Evolutionary conservation across 83 land plant species (phyloP), one percentile per base, ranked within the genome.

Genomic region (Thuja plicata): DNA sequence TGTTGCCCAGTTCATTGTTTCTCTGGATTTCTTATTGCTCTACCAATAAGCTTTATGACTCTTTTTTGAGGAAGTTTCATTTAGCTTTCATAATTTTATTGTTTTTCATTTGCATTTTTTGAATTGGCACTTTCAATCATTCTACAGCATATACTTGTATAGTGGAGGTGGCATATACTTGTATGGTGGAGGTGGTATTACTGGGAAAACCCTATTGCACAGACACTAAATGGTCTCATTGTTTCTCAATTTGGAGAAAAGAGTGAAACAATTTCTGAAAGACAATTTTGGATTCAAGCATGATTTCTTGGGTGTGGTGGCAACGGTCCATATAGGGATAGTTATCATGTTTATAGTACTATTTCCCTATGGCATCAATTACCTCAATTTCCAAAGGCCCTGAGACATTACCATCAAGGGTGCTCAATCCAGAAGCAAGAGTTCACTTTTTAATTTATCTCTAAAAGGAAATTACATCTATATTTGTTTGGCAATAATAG

Each of bases 171-270:
- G n/a, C n/a, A n/a, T n/a, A n/a, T n/a, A n/a, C n/a, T n/a, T 62
- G 57, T 93, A 15, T 95, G 98, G 97, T 96, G 98, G 98, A 95
- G 94, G 86, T 96, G 97, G 97, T 94, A 92, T 87, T 96, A 94
- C 92, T 96, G 95, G 97, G 89, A 80, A 5, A 87, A 90, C 9
- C 98, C 97, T 27, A 90, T 96, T 15, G 92, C 98, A 1, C 95
- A 93, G 95, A 91, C 97, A 60, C 79, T 96, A 70, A 90, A 94
- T 86, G 97, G 97, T 17, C 91, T 93, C 3, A 92, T 95, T n/a
- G 90, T 89, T 13, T 95, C 97, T 30, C 98, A 96, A 77, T 38
- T 96, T 7, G 98, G 97, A 11, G 93, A 95, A 85, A 24, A 41
- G 78, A 10, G 88, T 95, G 48, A 89, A 92, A 38, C 45, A 73